Evolutionary conservation across 805 yeast genomes (phyloP).

Genomic region (Torulaspora franciscae): DNA sequence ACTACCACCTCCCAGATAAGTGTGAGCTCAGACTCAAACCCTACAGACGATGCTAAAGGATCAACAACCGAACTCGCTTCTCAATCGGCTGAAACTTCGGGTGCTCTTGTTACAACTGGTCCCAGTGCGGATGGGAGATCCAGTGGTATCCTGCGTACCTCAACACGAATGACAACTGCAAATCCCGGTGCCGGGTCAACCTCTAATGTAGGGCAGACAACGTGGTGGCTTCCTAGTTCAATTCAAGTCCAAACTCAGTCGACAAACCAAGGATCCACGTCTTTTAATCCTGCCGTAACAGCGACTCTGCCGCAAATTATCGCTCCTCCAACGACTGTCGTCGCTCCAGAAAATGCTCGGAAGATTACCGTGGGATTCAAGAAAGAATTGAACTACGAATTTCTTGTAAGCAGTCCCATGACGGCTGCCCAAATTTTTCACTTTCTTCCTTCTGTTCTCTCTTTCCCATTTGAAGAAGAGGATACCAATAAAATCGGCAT

Average conservation of each 20-base stretch:
- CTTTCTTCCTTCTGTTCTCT: conserved; percentile 66
- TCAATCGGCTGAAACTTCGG: background rate
- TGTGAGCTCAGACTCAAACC: too few species aligned
- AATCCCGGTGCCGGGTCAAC: conserved; percentile 19
- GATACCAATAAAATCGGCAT: conserved; percentile 7
- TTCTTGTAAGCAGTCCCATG: conserved; percentile 73
- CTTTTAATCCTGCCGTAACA: conserved; percentile 30
- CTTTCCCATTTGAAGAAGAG: conserved; percentile 50
- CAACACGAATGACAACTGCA: background rate
- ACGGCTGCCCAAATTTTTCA: conserved; percentile 66
- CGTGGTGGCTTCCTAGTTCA: conserved; percentile 19
- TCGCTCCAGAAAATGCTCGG: conserved; percentile 15
- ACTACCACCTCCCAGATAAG: too few species aligned
- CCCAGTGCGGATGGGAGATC: background rate
- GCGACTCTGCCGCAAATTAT: conserved; percentile 40
- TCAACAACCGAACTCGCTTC: too few species aligned
- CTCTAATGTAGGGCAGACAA: conserved; percentile 5
- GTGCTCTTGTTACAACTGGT: background rate
- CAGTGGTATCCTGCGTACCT: background rate
- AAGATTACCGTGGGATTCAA: conserved; percentile 44
- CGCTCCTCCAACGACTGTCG: conserved; percentile 38
- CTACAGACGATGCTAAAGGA: too few species aligned
- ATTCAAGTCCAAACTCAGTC: conserved; percentile 20
- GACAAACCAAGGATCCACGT: conserved; percentile 39
- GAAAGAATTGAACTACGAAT: conserved; percentile 71